Percentiles rank a stretch among this genome's conserved stretches.
phyloP scores from a whole-genome alignment of 1,284 basidiomycete genomes.

The Pseudomicrostroma phylloplanum region DNA sequence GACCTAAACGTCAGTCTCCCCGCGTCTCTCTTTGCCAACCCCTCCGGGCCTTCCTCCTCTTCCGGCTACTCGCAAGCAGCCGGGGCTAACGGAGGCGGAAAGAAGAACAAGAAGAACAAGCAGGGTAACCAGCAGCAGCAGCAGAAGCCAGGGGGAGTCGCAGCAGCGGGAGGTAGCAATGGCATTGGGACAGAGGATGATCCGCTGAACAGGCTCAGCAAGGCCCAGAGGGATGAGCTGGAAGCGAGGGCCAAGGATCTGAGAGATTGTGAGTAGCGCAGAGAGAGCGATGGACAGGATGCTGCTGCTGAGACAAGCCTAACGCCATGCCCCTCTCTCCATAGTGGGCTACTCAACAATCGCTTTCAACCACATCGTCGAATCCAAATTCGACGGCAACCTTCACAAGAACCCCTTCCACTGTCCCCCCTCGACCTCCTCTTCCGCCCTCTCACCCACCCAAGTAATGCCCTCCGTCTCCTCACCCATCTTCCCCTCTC shows the following conservation, averaged over 20 bases:
- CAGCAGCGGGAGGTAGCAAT: background rate
- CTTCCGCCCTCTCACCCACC: background rate
- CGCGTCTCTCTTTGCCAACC: background rate
- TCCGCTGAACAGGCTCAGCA: conserved; percentile 2
- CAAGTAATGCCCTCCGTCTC: background rate
- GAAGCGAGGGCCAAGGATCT: background rate
- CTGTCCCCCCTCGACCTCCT: background rate
- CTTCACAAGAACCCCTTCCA: conserved; percentile 28
- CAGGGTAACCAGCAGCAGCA: background rate
- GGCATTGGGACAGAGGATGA: background rate
- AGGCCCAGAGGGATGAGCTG: conserved; percentile 4
- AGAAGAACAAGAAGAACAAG: conserved; percentile 9
- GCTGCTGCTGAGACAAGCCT: too few relatives aligned
- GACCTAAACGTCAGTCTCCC: conserved; percentile 11
- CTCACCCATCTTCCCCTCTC: background rate
- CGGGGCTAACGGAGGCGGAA: background rate
- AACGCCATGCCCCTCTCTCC: background rate
- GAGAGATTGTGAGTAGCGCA: conserved; percentile 4
- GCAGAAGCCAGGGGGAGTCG: background rate
- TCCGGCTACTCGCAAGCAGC: background rate
- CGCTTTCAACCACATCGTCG: conserved; percentile 40
- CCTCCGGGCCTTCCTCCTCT: conserved; percentile 1
- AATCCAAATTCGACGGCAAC: conserved; percentile 27
- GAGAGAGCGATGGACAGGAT: background rate
- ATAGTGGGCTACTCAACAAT: conserved; percentile 32